phyloP scores from a whole-genome alignment of 768 basidiomycete genomes.

The Boletellus ananas region DNA sequence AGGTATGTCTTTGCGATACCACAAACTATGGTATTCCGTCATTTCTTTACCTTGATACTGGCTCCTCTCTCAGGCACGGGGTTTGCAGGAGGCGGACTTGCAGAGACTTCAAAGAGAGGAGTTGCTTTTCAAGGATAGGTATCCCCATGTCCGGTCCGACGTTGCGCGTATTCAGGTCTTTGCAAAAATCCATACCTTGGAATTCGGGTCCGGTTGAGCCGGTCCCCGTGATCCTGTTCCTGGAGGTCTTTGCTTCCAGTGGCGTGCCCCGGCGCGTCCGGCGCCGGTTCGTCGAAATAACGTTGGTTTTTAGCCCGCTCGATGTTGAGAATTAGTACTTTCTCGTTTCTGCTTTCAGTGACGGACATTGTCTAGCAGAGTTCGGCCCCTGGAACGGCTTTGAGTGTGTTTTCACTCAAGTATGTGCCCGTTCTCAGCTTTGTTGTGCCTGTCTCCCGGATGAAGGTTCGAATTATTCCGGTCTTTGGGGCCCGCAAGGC shows the following conservation, averaged over 20 bases:
- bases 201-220: neutral
- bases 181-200: neutral
- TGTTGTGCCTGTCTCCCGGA: no score
- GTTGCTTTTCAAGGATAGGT: conserved; percentile 80
- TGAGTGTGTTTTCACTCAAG: no score
- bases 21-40: neutral
- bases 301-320: no score
- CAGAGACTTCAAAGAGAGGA: conserved; percentile 79
- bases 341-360: no score
- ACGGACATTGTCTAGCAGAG: no score
- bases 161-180: neutral
- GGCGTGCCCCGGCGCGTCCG: no score
- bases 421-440: no score
- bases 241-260: neutral
- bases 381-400: no score
- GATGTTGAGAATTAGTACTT: no score
- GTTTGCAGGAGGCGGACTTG: conserved; percentile 90
- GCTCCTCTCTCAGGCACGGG: conserved; percentile 64
- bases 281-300: no score
- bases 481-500: no score
- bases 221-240: neutral
- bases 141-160: neutral
- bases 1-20: conserved; percentile 44
- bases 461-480: no score
- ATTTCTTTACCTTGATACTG: conserved; percentile 1